Conservation (phyloP, 2,329 filamentous ascomycete species). For the Fusarium odoratissimum region DNA sequence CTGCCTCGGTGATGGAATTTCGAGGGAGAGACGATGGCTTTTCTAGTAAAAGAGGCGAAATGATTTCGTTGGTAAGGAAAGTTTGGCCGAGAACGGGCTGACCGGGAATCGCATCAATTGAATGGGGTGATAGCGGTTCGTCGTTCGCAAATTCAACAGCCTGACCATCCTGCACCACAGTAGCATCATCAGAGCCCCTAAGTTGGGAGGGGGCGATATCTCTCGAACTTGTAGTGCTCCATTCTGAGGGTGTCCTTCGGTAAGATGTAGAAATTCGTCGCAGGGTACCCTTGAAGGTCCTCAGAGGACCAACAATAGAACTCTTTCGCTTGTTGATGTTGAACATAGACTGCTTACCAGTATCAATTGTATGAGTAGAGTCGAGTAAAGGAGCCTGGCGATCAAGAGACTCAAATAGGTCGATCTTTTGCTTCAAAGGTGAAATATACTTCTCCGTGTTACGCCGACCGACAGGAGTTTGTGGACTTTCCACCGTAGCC, state of each 20-base stretch:
- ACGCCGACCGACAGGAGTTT: neutral
- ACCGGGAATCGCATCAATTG: conserved; percentile 10
- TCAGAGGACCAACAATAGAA: neutral
- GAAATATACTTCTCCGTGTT: conserved; percentile 23
- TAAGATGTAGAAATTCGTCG: conserved; percentile 36
- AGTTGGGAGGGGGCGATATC: neutral
- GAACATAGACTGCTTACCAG: neutral
- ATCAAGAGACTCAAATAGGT: conserved; percentile 47
- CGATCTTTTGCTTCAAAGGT: conserved; percentile 46
- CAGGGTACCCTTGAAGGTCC: conserved; percentile 26
- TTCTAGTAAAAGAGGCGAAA: conserved; percentile 22
- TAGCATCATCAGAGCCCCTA: neutral
- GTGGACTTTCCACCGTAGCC: neutral
- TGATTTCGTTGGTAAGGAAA: conserved; percentile 13
- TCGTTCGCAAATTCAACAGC: neutral
- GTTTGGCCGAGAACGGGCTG: conserved; percentile 14
- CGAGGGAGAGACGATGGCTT: conserved; percentile 8
- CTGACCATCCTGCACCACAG: neutral
- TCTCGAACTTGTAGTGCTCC: conserved; percentile 27
- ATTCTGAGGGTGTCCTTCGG: conserved; percentile 33
- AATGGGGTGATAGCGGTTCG: conserved; percentile 5
- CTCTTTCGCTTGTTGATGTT: neutral
- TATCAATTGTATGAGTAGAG: neutral
- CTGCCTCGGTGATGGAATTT: neutral
- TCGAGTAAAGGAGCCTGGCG: neutral